Conservation (phyloP, 495 filamentous ascomycete genomes). For the Hyaloscypha finlandica region DNA sequence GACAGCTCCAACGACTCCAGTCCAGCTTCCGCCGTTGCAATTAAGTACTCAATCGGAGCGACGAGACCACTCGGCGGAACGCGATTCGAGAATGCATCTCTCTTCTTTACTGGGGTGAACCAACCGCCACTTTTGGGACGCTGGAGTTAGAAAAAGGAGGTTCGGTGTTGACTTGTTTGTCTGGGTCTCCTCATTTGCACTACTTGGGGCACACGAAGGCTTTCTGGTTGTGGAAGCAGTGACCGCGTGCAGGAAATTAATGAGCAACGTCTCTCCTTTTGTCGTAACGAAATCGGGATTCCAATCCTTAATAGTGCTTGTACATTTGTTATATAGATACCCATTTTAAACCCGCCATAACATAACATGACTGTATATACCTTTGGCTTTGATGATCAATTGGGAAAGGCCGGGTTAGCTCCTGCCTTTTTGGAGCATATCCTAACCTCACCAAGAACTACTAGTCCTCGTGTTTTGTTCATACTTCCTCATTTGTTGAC, state of each 20-base stretch:
- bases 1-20: slow-evolving; percentile 29
- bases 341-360: slow-evolving; percentile 10
- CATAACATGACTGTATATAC: slow-evolving; percentile 9
- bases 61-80: slow-evolving; percentile 18
- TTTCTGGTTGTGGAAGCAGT: neutral
- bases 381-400: neutral
- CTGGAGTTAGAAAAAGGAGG: neutral
- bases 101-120: slow-evolving; percentile 27
- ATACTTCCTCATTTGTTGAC: too few species aligned
- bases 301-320: slow-evolving; percentile 21
- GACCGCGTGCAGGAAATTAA: slow-evolving; percentile 4
- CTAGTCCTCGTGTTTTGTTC: too few species aligned
- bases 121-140: neutral
- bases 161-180: neutral
- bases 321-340: slow-evolving; percentile 32
- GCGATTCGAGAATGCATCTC: slow-evolving; percentile 33
- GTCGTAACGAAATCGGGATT: slow-evolving; percentile 2
- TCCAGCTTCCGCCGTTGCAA: slow-evolving; percentile 31
- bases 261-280: slow-evolving; percentile 26
- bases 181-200: neutral
- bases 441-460: too few species aligned
- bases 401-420: neutral
- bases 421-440: too few species aligned
- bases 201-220: neutral
- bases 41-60: slow-evolving; percentile 2